Evolutionary conservation across 2,329 filamentous ascomycete genomes (phyloP), one percentile per base, ranked within the genome.

Genomic region (Colletotrichum coccodes): DNA sequence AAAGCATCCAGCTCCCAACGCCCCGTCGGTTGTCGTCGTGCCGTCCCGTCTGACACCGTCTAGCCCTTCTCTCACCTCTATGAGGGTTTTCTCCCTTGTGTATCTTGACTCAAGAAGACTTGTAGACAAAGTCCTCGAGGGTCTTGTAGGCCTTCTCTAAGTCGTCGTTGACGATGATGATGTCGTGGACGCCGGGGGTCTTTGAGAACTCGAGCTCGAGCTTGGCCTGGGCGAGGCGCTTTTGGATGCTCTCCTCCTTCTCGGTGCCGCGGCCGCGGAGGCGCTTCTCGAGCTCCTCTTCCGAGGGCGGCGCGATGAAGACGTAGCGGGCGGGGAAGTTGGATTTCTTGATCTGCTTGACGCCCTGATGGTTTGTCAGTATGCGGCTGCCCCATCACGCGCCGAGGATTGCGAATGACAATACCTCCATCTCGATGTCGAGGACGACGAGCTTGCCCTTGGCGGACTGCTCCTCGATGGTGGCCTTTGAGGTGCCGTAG

Each of bases 371-470:
- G 4, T 47, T 30, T 38, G 30, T 71, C n/a, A 71, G 66, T 23
- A 46, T n/a, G 38, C 9, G 14, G 11, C 6, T 54, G 87, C 90
- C 71, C n/a, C 52, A 32, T 5, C 38, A 70, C 60, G 54, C 38
- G 42, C 62, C n/a, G 26, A 12, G n/a, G n/a, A n/a, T n/a, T n/a
- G n/a, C n/a, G n/a, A n/a, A n/a, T n/a, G n/a, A n/a, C n/a, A n/a
- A 74, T 82, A 92, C 91, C 89, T 97, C 94, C 94, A 98, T 97
- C 86, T 98, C 95, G 77, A 98, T 98, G 79, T 98, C 95, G 73
- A 98, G 84, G 54, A 98, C 90, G 70, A 95, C 95, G 47, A 94
- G 89, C 75, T 86, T 87, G 21, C 90, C 91, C 81, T 91, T 89
- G 70, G 89, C 87, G 2, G 87, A 87, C 78, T 95, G 90, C 75